phyloP scores from a whole-genome alignment of 2,329 filamentous ascomycete species.

The Penicillium sp. region DNA sequence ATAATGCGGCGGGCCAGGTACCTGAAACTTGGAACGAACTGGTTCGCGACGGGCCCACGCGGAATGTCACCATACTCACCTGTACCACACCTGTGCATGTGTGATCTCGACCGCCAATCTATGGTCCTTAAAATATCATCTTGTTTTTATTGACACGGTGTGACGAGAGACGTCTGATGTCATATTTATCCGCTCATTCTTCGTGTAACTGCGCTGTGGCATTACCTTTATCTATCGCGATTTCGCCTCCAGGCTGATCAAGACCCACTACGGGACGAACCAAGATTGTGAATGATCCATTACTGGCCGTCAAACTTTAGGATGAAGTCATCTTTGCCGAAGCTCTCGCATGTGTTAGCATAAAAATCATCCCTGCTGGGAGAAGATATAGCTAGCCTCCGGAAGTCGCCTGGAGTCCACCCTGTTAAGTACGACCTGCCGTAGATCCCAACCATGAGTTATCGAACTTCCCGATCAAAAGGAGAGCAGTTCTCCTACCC shows the following conservation, averaged over 20 bases:
- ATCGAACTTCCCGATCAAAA: background rate
- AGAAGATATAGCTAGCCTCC: background rate
- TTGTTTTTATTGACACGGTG: too few species aligned
- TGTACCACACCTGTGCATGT: too few species aligned
- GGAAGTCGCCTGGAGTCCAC: background rate
- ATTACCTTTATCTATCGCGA: background rate
- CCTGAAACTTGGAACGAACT: too few species aligned
- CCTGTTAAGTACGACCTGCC: background rate
- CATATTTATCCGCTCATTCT: background rate
- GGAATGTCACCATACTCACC: too few species aligned
- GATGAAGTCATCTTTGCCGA: background rate
- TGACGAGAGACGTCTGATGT: background rate
- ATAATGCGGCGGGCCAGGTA: too few species aligned
- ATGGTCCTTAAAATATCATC: too few species aligned
- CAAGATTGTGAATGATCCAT: background rate
- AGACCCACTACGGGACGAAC: background rate
- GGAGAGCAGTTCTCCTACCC: background rate
- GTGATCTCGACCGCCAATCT: too few species aligned
- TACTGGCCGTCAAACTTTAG: background rate
- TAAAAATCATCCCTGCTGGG: background rate
- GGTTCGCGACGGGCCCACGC: too few species aligned
- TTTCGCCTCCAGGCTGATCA: background rate
- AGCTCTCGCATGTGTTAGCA: background rate
- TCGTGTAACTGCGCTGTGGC: too few species aligned
- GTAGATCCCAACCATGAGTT: background rate